Conservation (phyloP, 2,329 filamentous ascomycete genomes). For the Bipolaris cookei region DNA sequence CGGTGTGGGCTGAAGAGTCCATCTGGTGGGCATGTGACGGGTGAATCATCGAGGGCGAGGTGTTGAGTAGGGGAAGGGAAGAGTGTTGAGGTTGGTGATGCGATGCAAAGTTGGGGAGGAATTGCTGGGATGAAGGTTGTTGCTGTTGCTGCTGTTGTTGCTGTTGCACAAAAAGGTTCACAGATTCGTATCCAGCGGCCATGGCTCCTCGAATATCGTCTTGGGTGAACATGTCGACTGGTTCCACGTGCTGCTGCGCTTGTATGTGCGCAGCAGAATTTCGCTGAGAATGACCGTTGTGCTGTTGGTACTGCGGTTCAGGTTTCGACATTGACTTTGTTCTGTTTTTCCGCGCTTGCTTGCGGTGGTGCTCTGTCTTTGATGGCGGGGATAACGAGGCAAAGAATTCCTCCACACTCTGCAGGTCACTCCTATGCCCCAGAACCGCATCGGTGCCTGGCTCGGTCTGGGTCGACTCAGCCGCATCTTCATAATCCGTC, state of each 20-base stretch:
- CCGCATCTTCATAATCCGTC: constrained; percentile 80
- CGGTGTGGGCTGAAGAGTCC: constrained; percentile 16
- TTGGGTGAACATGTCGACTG: constrained; percentile 41
- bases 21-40: constrained; percentile 40
- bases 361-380: constrained; percentile 56
- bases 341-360: constrained; percentile 56
- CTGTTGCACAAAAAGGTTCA: constrained; percentile 35
- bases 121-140: constrained; percentile 38
- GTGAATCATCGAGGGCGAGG: constrained; percentile 38
- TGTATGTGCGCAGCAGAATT: constrained; percentile 35
- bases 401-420: constrained; percentile 94
- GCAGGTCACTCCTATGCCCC: constrained; percentile 86
- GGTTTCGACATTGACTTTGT: constrained; percentile 43
- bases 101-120: constrained; percentile 57
- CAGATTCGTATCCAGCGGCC: constrained; percentile 38
- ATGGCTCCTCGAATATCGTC: constrained; percentile 37
- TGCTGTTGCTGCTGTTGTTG: constrained; percentile 28
- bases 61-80: constrained; percentile 50
- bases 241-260: constrained; percentile 40
- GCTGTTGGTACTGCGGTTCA: constrained; percentile 28
- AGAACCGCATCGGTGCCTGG: constrained; percentile 85
- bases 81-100: constrained; percentile 35
- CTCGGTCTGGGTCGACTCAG: constrained; percentile 71
- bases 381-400: constrained; percentile 73
- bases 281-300: constrained; percentile 30